These are phyloP conservation scores for Thielaviopsis punctulata DNA, from an alignment of 2,329 filamentous ascomycete genomes.

Conservation along the genomic window DNA sequence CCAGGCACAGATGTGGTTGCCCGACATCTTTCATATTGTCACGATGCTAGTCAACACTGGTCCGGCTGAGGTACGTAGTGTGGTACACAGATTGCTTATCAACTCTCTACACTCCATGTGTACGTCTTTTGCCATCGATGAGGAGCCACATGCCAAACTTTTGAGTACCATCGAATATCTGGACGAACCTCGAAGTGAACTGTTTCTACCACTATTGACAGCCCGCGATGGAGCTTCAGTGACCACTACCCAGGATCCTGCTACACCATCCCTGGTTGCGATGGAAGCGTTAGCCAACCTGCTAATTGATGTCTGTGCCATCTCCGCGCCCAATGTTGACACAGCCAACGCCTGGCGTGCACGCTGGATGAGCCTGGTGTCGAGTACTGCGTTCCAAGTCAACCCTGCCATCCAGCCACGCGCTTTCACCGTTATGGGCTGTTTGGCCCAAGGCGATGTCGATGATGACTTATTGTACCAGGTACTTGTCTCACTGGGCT, in stretches of 20 bases:
- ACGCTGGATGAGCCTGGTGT: slow-evolving; percentile 56
- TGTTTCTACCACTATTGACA: slow-evolving; percentile 25
- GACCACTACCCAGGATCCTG: slow-evolving; percentile 27
- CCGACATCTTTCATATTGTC: slow-evolving; percentile 53
- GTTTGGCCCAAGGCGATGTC: slow-evolving; percentile 51
- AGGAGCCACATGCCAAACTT: slow-evolving; percentile 37
- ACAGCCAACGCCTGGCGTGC: slow-evolving; percentile 53
- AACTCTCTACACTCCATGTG: slow-evolving; percentile 53
- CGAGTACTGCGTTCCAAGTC: slow-evolving; percentile 56
- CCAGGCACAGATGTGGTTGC: slow-evolving; percentile 49
- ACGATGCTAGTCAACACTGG: slow-evolving; percentile 55
- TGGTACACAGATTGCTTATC: slow-evolving; percentile 46
- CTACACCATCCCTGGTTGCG: slow-evolving; percentile 7
- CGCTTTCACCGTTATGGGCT: slow-evolving; percentile 56
- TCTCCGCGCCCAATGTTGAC: slow-evolving; percentile 47
- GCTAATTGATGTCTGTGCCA: slow-evolving; percentile 44
- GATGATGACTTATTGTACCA: slow-evolving; percentile 57
- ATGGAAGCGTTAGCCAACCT: slow-evolving; percentile 41
- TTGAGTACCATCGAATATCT: slow-evolving; percentile 38
- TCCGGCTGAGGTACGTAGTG: slow-evolving; percentile 33
- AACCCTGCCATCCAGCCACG: slow-evolving; percentile 54
- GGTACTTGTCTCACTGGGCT: slow-evolving; percentile 49
- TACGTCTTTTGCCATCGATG: slow-evolving; percentile 46
- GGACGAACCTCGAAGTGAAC: slow-evolving; percentile 40
- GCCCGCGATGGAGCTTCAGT: slow-evolving; percentile 35